A percentile compares a stretch with the other conserved stretches of the same genome.
Evolutionary conservation across 169 alveolate species (phyloP).

Genomic region (Besnoitia besnoiti): DNA sequence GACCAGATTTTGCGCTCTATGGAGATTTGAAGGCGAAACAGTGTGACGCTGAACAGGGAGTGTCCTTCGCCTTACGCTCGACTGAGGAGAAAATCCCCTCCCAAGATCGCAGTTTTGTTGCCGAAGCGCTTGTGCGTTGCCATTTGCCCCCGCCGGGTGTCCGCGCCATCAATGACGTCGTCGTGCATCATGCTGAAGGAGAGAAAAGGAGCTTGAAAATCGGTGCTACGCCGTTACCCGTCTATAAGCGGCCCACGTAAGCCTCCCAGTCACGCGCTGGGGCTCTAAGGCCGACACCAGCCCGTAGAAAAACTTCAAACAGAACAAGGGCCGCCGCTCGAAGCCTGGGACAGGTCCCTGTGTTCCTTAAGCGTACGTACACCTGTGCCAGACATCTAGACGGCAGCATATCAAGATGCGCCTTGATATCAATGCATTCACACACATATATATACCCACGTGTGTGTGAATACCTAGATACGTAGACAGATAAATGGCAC

Average conservation of each 20-base stretch:
- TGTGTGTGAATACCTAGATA: too few relatives aligned
- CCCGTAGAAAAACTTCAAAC: background rate
- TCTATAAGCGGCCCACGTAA: too few relatives aligned
- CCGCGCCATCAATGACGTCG: slow-evolving; percentile 76
- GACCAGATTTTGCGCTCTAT: background rate
- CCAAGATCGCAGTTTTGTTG: slow-evolving; percentile 72
- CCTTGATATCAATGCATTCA: too few relatives aligned
- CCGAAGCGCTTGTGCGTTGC: slow-evolving; percentile 72
- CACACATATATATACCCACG: too few relatives aligned
- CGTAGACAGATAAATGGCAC: too few relatives aligned
- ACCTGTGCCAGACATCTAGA: too few relatives aligned
- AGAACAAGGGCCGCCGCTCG: background rate
- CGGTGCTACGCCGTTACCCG: background rate
- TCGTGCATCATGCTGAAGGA: slow-evolving; percentile 73
- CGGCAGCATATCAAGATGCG: too few relatives aligned
- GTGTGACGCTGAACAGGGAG: background rate
- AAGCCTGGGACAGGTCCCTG: too few relatives aligned
- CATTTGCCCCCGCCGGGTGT: slow-evolving; percentile 69
- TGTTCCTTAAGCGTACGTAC: too few relatives aligned
- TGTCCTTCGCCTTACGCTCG: slow-evolving; percentile 63
- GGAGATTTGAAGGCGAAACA: background rate
- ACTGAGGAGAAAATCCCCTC: slow-evolving; percentile 75
- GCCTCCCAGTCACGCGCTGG: too few relatives aligned
- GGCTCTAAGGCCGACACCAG: background rate
- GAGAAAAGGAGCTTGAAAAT: too few relatives aligned